Conservation (phyloP, 2,329 filamentous ascomycete genomes). For the Sarocladiaceae sp. region DNA sequence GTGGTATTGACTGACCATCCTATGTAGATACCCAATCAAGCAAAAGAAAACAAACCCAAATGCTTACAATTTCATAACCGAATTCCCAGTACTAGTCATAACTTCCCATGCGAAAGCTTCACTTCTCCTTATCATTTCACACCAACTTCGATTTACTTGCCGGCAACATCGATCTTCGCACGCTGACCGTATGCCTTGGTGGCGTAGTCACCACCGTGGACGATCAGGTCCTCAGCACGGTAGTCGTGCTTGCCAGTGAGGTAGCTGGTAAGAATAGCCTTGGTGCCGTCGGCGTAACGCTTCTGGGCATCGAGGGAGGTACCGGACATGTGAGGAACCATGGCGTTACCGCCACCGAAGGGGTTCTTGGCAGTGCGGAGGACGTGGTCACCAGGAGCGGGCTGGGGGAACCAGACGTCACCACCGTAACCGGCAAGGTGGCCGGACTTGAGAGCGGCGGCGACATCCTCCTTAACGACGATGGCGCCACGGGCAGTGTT, state of each 20-base stretch:
- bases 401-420: slow-evolving; percentile 97
- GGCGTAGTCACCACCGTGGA: slow-evolving; percentile 84
- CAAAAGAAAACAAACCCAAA: background rate
- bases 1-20: background rate
- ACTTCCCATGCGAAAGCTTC: no score
- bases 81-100: background rate
- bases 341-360: slow-evolving; percentile 96
- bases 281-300: slow-evolving; percentile 82
- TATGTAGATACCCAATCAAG: background rate
- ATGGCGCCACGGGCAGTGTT: slow-evolving; percentile 99
- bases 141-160: background rate
- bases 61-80: slow-evolving; percentile 7
- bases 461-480: slow-evolving; percentile 98
- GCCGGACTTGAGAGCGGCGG: slow-evolving; percentile 84
- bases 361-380: slow-evolving; percentile 91
- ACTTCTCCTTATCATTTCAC: no score
- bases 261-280: slow-evolving; percentile 89
- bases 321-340: slow-evolving; percentile 98
- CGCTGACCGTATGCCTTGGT: slow-evolving; percentile 90
- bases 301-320: slow-evolving; percentile 98
- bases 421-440: slow-evolving; percentile 87
- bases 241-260: slow-evolving; percentile 86
- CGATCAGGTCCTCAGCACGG: slow-evolving; percentile 84
- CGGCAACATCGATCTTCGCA: background rate
- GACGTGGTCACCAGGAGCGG: slow-evolving; percentile 86